phyloP scores from a whole-genome alignment of 805 yeast genomes.

The Phaffomyces thermotolerans region DNA sequence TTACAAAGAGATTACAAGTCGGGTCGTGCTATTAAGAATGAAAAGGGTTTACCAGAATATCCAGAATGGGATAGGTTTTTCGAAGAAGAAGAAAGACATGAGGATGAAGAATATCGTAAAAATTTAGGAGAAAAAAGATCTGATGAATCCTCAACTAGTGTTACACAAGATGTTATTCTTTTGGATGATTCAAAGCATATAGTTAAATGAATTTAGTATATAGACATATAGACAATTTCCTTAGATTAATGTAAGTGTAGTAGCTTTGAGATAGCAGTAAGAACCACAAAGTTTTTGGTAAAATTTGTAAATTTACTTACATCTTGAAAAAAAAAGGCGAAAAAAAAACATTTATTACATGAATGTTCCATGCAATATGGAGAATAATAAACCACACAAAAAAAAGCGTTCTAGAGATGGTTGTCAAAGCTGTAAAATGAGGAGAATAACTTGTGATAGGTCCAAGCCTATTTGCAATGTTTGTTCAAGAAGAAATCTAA shows the following conservation, averaged over 20 bases:
- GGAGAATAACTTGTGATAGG: slow-evolving; percentile 6
- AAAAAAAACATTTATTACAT: too few species aligned
- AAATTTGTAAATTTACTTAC: too few species aligned
- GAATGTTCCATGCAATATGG: too few species aligned
- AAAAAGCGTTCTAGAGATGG: slow-evolving; percentile 5
- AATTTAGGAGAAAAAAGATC: background rate
- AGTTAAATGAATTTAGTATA: too few species aligned
- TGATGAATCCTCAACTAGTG: background rate
- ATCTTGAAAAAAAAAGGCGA: too few species aligned
- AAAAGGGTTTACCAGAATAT: slow-evolving; percentile 11
- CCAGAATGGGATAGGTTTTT: slow-evolving; percentile 12
- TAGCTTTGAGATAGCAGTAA: too few species aligned
- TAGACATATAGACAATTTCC: background rate
- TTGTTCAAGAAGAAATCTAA: slow-evolving; percentile 2
- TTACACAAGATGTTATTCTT: background rate
- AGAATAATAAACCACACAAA: background rate
- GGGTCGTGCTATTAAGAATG: slow-evolving; percentile 10
- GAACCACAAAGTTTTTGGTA: too few species aligned
- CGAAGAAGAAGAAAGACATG: slow-evolving; percentile 3
- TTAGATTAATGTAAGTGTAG: too few species aligned
- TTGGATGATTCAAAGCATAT: background rate
- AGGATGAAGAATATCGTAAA: background rate
- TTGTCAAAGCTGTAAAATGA: slow-evolving; percentile 7
- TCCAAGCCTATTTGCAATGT: slow-evolving; percentile 5
- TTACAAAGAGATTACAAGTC: slow-evolving; percentile 34